A percentile compares a stretch with the other conserved stretches of the same genome.
Conservation (phyloP, 352 stramenopile species). For the Phytophthora citrophthora region DNA sequence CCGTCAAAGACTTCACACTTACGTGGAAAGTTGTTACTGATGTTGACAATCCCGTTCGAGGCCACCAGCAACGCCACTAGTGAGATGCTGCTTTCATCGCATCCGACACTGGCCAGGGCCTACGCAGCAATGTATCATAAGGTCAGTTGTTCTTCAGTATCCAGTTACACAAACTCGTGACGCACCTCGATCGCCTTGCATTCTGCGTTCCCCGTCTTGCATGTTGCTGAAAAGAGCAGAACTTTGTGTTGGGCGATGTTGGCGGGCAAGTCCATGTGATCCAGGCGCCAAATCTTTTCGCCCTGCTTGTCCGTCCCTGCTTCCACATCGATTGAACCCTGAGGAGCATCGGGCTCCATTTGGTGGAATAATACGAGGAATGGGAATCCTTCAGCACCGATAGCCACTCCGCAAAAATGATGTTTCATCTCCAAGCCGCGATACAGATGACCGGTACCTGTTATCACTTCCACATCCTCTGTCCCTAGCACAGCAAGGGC, state of each 20-base stretch:
- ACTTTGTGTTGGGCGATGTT: slow-evolving; percentile 43
- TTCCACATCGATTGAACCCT: slow-evolving; percentile 44
- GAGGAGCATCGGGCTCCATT: slow-evolving; percentile 48
- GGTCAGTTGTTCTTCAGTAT: neutral
- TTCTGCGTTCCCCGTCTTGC: slow-evolving; percentile 28
- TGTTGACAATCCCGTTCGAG: slow-evolving; percentile 31
- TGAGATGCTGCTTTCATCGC: slow-evolving; percentile 42
- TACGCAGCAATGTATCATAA: slow-evolving; percentile 10
- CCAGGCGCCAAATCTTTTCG: slow-evolving; percentile 23
- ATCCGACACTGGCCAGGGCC: slow-evolving; percentile 35
- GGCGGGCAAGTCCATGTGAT: slow-evolving; percentile 41
- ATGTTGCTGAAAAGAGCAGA: slow-evolving; percentile 46
- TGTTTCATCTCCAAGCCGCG: slow-evolving; percentile 30
- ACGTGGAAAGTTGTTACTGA: slow-evolving; percentile 51
- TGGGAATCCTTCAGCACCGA: slow-evolving; percentile 48
- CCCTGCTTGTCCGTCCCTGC: slow-evolving; percentile 12
- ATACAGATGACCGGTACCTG: slow-evolving; percentile 39
- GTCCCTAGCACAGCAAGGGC: slow-evolving; percentile 42
- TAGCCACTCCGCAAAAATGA: slow-evolving; percentile 44
- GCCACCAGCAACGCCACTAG: slow-evolving; percentile 48
- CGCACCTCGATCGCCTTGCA: slow-evolving; percentile 47
- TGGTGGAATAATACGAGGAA: slow-evolving; percentile 58
- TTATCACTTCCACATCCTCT: slow-evolving; percentile 40
- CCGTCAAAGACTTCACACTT: neutral
- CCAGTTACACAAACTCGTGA: neutral